Evolutionary conservation across 2,329 filamentous ascomycete species (phyloP).

Genomic region (Fusarium vanettenii): DNA sequence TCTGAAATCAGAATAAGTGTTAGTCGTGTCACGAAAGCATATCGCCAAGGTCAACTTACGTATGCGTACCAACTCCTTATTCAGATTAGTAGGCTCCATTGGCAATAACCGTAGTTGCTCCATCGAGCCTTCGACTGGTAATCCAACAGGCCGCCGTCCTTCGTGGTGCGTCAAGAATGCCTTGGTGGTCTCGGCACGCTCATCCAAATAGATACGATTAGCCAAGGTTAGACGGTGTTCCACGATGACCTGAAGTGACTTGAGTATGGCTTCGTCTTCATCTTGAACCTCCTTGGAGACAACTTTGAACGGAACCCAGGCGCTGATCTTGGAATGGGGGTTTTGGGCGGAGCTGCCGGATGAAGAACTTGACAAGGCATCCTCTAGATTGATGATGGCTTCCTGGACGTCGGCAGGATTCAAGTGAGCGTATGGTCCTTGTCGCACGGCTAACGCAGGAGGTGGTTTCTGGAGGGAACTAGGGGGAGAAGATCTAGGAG

Average conservation of each 20-base stretch:
- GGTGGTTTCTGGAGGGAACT: constrained; percentile 21
- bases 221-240: constrained; percentile 45
- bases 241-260: constrained; percentile 45
- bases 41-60: constrained; percentile 49
- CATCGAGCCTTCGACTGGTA: constrained; percentile 42
- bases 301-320: constrained; percentile 41
- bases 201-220: constrained; percentile 46
- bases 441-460: constrained; percentile 31
- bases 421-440: constrained; percentile 52
- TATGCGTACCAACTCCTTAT: constrained; percentile 60
- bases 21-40: background rate
- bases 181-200: constrained; percentile 33
- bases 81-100: constrained; percentile 55
- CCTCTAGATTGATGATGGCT: constrained; percentile 49
- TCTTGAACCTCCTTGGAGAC: constrained; percentile 42
- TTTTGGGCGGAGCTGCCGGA: background rate
- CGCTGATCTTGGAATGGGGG: constrained; percentile 18
- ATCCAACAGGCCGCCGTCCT: constrained; percentile 27
- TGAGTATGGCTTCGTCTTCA: constrained; percentile 44
- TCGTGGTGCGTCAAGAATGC: constrained; percentile 7
- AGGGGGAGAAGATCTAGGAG: constrained; percentile 12
- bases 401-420: constrained; percentile 49
- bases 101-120: constrained; percentile 56
- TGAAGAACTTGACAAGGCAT: constrained; percentile 8
- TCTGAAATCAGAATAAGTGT: constrained; percentile 49